Evolutionary conservation across 2,329 filamentous ascomycete species (phyloP), one percentile per base, ranked within the genome.

Genomic region (Cladophialophora carrionii): DNA sequence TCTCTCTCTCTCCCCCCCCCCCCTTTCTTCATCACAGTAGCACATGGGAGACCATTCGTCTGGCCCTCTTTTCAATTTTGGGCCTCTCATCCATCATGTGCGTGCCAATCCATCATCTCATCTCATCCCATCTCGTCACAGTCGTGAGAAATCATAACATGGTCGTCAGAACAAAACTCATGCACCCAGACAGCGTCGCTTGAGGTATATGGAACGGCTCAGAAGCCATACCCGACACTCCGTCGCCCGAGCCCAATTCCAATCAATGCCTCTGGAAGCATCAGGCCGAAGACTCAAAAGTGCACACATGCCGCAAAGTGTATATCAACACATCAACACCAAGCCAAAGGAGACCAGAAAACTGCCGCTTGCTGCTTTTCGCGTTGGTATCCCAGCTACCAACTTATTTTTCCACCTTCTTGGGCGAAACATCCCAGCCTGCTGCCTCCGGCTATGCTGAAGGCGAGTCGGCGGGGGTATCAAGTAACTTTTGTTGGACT

Each of bases 401-500:
- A 60, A 31, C 31, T 53, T 34, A 17, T 3, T 37, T 43, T 29
- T 51, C 57, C 32, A 37, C 57, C 26, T 29, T 37, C 48, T 12
- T 58, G 55, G 22, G 34, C 20, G 22, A 34, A 48, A 59, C 37
- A 43, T 43, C 51, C 17, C 48, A 31, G 34, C 29, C 34, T 54
- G 58, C 14, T 61, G 37, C 51, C 49, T 56, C 34, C 34, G n/a
- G 51, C 14, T 43, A 22, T 48, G 51, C 32, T 52, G 26, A 61
- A 49, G 32, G 49, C 59, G 49, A 58, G 46, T 48, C 46, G 24
- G n/a, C n/a, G 26, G 49, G 62, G 17, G 56, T 54, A 63, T 63
- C 62, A 58, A 57, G 26, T 34, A 61, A 56, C 49, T 57, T 55
- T 61, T 61, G 49, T 34, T 48, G 59, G n/a, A 34, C 51, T 61